Base-by-base conservation (phyloP, 2,329 filamentous ascomycete genomes). In the Boeremia exigua region DNA sequence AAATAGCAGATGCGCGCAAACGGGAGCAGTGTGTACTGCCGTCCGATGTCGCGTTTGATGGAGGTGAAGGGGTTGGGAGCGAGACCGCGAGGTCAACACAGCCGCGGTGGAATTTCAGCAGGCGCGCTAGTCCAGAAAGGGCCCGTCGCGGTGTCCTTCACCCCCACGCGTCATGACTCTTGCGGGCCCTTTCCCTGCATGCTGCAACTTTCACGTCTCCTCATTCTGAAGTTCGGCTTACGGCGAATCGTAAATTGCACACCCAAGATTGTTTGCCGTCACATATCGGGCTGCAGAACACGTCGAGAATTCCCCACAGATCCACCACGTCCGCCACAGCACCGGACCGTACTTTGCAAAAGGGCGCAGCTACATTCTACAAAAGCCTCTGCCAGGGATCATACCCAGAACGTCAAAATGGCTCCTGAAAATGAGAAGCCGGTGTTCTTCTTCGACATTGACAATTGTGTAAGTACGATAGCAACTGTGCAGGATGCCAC, bases 361-460 rank as follows among this genome's bases (percentile, higher is more conserved):
- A 56, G 53, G 53, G 47, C 53, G 48, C 47, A 51, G n/a, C 11
- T 30, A 28, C 14, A 37, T 6, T 19, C 27, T 56, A 56, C 37
- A 47, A 50, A 51, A 19, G 25, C n/a, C 14, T 4, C 10, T 19
- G 8, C 30, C 5, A 27, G 2, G 3, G 44, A 14, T 32, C 6
- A 25, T 23, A 19, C 39, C 1, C 40, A 23, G 25, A 32, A 30
- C 29, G 40, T 8, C 32, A 30, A 27, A 17, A 73, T 72, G 71
- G 63, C 65, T 48, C 61, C 60, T 27, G 39, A 70, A 36, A 54
- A 58, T 33, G 71, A 72, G 51, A 77, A 84, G 59, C 81, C 82
- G 1, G 81, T 90, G 17, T 84, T 87, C 74, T 87, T 86, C 76
- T 98, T 97, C 72, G 95, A 99, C 74, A 98, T 99, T 71, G 95